Percentiles rank a stretch among this genome's conserved stretches.
Conservation (phyloP, 768 basidiomycete species). For the Leccinum boreale region DNA sequence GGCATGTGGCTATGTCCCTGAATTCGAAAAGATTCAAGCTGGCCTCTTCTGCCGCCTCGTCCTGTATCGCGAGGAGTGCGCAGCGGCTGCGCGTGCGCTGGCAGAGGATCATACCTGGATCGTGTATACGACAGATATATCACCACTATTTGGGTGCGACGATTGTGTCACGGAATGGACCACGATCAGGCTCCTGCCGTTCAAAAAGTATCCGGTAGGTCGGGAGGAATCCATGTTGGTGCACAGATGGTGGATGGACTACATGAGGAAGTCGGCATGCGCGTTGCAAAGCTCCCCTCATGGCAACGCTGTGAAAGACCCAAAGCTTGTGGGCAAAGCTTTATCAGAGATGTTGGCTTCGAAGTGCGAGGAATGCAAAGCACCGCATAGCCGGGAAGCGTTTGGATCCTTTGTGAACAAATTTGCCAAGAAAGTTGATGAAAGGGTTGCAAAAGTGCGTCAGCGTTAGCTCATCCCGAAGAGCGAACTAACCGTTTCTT, state of each 20-base stretch:
- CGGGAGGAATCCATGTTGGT: neutral
- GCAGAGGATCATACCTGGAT: constrained; percentile 12
- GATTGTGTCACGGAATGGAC: neutral
- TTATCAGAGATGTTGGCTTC: constrained; percentile 3
- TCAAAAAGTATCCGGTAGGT: neutral
- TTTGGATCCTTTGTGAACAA: constrained; percentile 9
- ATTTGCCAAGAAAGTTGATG: constrained; percentile 8
- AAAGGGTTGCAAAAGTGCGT: constrained; percentile 6
- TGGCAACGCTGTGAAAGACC: constrained; percentile 1
- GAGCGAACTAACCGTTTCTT: neutral
- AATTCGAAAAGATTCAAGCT: constrained; percentile 12
- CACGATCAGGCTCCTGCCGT: neutral
- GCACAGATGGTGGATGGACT: constrained; percentile 16
- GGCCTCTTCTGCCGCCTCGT: constrained; percentile 4
- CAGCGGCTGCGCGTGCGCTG: neutral
- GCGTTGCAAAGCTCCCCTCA: constrained; percentile 3
- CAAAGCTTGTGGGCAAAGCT: neutral
- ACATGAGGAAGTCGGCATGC: constrained; percentile 9
- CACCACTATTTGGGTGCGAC: constrained; percentile 1
- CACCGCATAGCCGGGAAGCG: neutral
- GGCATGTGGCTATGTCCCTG: neutral
- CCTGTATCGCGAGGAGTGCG: constrained; percentile 10
- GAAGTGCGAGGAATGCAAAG: neutral
- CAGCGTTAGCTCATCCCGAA: neutral
- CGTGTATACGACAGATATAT: no score